phyloP scores from a whole-genome alignment of 768 basidiomycete genomes.

The Amanita inopinata region DNA sequence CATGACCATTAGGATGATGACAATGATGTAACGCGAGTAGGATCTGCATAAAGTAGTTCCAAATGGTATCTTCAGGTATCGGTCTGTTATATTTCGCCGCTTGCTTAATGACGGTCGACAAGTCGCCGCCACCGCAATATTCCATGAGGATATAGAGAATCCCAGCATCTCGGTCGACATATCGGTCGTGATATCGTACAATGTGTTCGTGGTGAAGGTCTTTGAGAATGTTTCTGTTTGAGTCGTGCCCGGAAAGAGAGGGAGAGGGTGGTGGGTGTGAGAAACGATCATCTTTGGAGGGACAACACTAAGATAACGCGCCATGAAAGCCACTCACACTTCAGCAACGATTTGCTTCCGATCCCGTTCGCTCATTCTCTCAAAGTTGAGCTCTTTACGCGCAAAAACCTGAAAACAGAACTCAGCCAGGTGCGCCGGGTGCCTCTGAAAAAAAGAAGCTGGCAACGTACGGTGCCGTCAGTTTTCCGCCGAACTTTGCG shows the following conservation, averaged over 20 bases:
- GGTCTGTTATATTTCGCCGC: conserved; percentile 57
- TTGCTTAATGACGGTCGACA: conserved; percentile 80
- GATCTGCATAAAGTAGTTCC: conserved; percentile 94
- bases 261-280: background rate
- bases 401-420: conserved; percentile 55
- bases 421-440: conserved; percentile 1
- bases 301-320: background rate
- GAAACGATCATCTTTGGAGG: background rate
- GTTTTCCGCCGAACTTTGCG: conserved; percentile 82
- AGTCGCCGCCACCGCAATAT: conserved; percentile 95
- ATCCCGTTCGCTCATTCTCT: conserved; percentile 92
- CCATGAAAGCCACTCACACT: conserved; percentile 74
- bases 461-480: conserved; percentile 76
- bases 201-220: conserved; percentile 94
- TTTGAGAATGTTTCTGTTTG: conserved; percentile 84
- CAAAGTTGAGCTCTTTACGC: conserved; percentile 94
- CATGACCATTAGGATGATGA: conserved; percentile 68
- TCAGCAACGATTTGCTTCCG: conserved; percentile 95
- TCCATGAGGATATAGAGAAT: conserved; percentile 99
- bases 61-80: conserved; percentile 87
- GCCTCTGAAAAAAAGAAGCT: conserved; percentile 7
- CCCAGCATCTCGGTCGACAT: conserved; percentile 82
- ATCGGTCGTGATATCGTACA: conserved; percentile 88
- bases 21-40: conserved; percentile 85
- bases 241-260: conserved; percentile 2